Base-by-base conservation (phyloP, 164 flowering plant genomes). In the Annona squamosa region DNA sequence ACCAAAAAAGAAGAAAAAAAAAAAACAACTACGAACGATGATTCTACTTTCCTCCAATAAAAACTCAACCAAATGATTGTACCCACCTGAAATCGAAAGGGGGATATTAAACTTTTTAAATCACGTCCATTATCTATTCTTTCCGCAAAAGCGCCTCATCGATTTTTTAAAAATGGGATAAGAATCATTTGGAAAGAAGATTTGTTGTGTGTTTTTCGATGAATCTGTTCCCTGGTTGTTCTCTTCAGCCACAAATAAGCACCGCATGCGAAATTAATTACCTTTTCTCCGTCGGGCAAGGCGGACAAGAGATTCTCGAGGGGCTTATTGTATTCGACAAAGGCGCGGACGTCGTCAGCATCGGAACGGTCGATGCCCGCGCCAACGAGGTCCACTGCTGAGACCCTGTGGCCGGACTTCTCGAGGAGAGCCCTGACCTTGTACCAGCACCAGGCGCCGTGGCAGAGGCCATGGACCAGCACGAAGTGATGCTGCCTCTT, bases 401-500 rank as follows among this genome's bases (percentile, higher is more conserved):
- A 56, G 26, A 90, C 95, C 44, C 68, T 82, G 76, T 77, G 82
- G 68, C 98, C 98, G 1, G 87, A 85, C 56, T 73, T 82, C 87
- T 91, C 91, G 86, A 93, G 72, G 2, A 88, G 85, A 43, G 82
- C 71, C 65, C 82, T 63, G 75, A 90, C 74, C 73, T 87, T 91
- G 87, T 88, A 94, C 98, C 98, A 94, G 80, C 98, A 91, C 98
- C 98, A 94, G 0, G 75, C 87, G 65, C 97, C 98, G 6, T 84
- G 87, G 4, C 91, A 46, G 3, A 85, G 63, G 1, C 97, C 98
- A 72, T 94, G 98, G 3, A 94, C 84, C 62, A 93, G 71, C 43
- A 93, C 89, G 59, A 91, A 91, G 85, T 91, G 98, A 2, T 67
- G 70, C 4, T 69, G 61, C 45, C 46, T 52, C 16, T 9, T 52